Evolutionary conservation across 1,284 basidiomycete species (phyloP), one percentile per base, ranked within the genome.

Genomic region (Schizophyllum commune): DNA sequence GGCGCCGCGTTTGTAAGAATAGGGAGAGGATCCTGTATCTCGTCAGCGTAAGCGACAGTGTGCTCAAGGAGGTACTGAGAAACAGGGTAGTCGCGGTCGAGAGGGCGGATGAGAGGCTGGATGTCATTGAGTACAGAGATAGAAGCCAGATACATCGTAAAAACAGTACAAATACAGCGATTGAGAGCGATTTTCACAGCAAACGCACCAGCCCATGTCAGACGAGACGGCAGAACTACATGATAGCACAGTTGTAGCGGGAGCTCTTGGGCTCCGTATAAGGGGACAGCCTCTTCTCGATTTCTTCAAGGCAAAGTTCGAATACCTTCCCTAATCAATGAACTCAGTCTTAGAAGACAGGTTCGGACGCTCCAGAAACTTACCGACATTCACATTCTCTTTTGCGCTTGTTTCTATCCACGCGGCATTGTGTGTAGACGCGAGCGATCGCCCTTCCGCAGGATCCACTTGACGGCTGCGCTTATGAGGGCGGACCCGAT

Each of bases 361-460:
- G 51, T 39, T 57, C 47, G 56, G 59, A 55, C 57, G 47, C 59
- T 54, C 57, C 32, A 56, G 32, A 58, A 54, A 88, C 93, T 75
- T 69, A 94, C 94, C 83, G 67, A 98, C 90, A 74, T 97, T 96
- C 73, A 87, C 75, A 67, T 95, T 93, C 67, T 87, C 83, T 79
- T 93, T 94, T 54, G 95, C 94, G 67, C 91, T 94, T 7, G 92
- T 91, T 74, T 98, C 95, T 61, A 95, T 79, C 76, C 88, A 96
- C 17, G 88, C 88, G 5, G 92, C 88, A 58, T 85, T 83, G 64
- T 89, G 84, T 61, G 79, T 77, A 68, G 83, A 81, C 19, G 94
- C 94, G 58, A 96, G 79, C 58, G 84, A 82, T 71, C 91, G 79
- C 9, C 88, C 94, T 72, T 96, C 92, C 27, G 82, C 78, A 1